Base-by-base conservation (phyloP, 192 early-diverging fungal genomes). In the Coemansia sp. region DNA sequence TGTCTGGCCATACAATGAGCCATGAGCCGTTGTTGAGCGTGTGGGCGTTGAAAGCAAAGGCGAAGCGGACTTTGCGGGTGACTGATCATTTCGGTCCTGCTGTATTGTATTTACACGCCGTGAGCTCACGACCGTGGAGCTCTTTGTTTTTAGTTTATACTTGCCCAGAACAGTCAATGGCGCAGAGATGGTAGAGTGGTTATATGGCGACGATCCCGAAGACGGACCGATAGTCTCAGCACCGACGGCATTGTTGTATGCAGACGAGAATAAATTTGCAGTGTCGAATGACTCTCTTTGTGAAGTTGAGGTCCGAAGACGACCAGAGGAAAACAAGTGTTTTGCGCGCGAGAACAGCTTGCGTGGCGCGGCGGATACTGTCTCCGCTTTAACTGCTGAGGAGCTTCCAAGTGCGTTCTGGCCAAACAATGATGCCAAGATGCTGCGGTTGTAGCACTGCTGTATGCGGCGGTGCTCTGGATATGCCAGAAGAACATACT, bases 391-490 rank as follows among this genome's bases (percentile, higher is more conserved):
- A 53, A 75, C 72, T 39, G 76, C 63, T 13, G 76, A 75, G 63
- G 76, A 77, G 61, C 73, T 77, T 13, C 76, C 76, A 10, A 78
- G 72, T 7, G 81, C 76, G 46, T 77, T 83, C 69, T 75, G 76
- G 38, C 76, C 81, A 75, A 83, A 83, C 49, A 83, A 58, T 39
- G 76, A 78, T 14, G 81, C 75, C 55, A 83, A 48, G 60, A 83
- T 83, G 54, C 81, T 83, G 63, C 76, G 81, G 65, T 83, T 83
- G 64, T 83, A 83, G 67, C 76, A 83, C 69, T 83, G 81, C 63
- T 83, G 81, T 19, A 83, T 67, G 56, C 81, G 71, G 22, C 72
- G 76, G 44, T 83, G 81, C 67, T 78, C 81, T 1, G 81, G 81
- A 44, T 78, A 78, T 5, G 75, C 76, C 49, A 83, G 70, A 25